A percentile compares a stretch with the other conserved stretches of the same genome.
Evolutionary conservation across 2,329 filamentous ascomycete species (phyloP).

Genomic region (Trichoderma atroviride): DNA sequence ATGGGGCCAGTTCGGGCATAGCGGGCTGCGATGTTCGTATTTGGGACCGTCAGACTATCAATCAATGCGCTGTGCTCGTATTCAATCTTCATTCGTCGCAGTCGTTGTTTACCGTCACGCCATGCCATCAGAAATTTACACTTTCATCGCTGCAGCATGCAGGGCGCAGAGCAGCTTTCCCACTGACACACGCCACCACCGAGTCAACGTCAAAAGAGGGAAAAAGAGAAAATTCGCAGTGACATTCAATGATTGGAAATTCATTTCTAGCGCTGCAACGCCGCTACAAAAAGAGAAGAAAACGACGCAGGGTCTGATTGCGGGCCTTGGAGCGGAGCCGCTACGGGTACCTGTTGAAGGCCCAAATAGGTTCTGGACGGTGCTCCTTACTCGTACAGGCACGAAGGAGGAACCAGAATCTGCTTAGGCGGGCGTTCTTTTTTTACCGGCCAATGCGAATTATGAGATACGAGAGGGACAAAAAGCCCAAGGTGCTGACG

Average conservation of each 20-base stretch:
- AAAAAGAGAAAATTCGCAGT: background rate
- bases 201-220: background rate
- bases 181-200: background rate
- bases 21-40: slow-evolving; percentile 17
- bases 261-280: background rate
- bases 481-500: background rate
- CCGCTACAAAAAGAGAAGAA: background rate
- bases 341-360: slow-evolving; percentile 4
- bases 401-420: background rate
- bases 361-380: background rate
- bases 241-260: background rate
- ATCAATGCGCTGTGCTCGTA: background rate
- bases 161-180: background rate
- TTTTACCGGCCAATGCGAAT: background rate
- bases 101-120: background rate
- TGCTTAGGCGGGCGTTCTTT: background rate
- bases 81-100: background rate
- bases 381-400: background rate
- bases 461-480: background rate
- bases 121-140: background rate
- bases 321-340: background rate
- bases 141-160: background rate
- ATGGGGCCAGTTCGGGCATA: slow-evolving; percentile 15
- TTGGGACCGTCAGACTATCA: background rate
- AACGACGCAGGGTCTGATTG: background rate